Conservation (phyloP, 345 rosid species). For the Brassica cretica region DNA sequence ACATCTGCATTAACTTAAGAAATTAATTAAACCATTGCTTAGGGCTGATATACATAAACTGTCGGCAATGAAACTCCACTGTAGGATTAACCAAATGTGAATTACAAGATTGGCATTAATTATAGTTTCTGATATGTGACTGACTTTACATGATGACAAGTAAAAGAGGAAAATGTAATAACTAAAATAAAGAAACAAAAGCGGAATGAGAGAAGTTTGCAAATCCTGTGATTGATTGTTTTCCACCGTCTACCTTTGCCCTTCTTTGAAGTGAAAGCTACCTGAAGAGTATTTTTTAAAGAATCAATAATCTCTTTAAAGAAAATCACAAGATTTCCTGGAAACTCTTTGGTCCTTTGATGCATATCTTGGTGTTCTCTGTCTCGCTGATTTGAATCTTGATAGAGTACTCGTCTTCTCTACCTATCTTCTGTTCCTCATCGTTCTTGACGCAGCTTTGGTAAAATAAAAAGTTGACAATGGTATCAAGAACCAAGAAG, state of each 20-base stretch:
- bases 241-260: slow-evolving; percentile 19
- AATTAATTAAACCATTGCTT: slow-evolving; percentile 14
- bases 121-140: slow-evolving; percentile 29
- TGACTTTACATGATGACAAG: slow-evolving; percentile 34
- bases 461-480: slow-evolving; percentile 56
- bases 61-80: slow-evolving; percentile 34
- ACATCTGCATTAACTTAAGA: slow-evolving; percentile 11
- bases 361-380: slow-evolving; percentile 27
- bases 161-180: not conserved
- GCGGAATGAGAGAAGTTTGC: not conserved
- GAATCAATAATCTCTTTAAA: slow-evolving; percentile 24
- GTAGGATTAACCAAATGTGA: slow-evolving; percentile 39
- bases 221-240: slow-evolving; percentile 16
- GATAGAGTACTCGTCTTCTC: slow-evolving; percentile 35
- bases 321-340: slow-evolving; percentile 39
- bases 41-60: not conserved
- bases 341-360: slow-evolving; percentile 30
- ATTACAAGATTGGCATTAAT: slow-evolving; percentile 20
- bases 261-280: slow-evolving; percentile 31
- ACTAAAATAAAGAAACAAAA: not conserved
- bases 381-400: slow-evolving; percentile 46
- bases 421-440: slow-evolving; percentile 24
- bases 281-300: slow-evolving; percentile 29
- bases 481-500: slow-evolving; percentile 66
- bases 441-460: slow-evolving; percentile 52